phyloP scores from a whole-genome alignment of 257 asterid genomes.

The Avicennia marina region DNA sequence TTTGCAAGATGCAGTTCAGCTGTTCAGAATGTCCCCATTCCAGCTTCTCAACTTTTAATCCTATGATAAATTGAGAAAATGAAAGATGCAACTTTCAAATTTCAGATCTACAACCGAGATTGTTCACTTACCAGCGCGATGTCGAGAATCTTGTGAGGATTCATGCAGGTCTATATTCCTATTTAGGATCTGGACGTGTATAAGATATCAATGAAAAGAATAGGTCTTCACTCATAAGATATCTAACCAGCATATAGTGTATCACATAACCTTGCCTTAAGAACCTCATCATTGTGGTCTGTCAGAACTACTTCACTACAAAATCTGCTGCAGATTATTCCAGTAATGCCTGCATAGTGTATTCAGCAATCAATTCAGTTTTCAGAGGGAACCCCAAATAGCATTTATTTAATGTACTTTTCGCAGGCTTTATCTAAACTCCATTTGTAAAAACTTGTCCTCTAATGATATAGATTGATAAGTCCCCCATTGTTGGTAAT shows the following conservation, averaged over 20 bases:
- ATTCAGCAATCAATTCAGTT: constrained; percentile 13
- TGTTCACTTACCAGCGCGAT: constrained; percentile 46
- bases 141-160: constrained; percentile 29
- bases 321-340: constrained; percentile 80
- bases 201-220: constrained; percentile 17
- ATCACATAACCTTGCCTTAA: constrained; percentile 68
- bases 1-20: constrained; percentile 47
- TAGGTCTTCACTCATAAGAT: constrained; percentile 16
- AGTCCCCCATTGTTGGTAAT: too few species aligned
- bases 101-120: constrained; percentile 1
- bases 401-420: neutral
- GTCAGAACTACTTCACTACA: constrained; percentile 76
- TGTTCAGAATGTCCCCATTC: constrained; percentile 92
- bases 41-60: constrained; percentile 58
- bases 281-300: constrained; percentile 90
- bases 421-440: too few species aligned
- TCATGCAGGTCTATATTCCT: constrained; percentile 62
- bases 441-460: too few species aligned
- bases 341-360: constrained; percentile 67
- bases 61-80: constrained; percentile 31
- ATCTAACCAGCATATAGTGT: constrained; percentile 15
- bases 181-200: constrained; percentile 54
- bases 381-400: neutral
- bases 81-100: constrained; percentile 13
- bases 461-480: too few species aligned